Percentiles rank a stretch among this genome's conserved stretches.
phyloP scores from a whole-genome alignment of 139 green algal genomes.

The Picochlorum sp. region DNA sequence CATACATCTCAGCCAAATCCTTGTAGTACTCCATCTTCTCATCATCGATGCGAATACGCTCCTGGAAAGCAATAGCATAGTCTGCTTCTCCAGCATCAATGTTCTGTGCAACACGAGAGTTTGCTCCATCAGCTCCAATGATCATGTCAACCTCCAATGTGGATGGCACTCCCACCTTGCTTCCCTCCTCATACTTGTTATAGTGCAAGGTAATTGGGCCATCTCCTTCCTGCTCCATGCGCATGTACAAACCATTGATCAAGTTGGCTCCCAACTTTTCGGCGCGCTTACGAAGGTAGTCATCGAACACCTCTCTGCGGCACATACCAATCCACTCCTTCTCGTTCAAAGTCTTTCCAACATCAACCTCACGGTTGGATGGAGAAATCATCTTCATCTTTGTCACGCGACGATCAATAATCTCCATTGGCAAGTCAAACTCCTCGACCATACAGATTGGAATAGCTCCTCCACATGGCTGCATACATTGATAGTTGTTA shows the following conservation, averaged over 20 bases:
- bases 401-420: constrained; percentile 90
- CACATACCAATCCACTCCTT: constrained; percentile 99
- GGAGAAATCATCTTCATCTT: constrained; percentile 99
- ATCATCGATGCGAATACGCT: constrained; percentile 92
- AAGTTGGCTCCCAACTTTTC: constrained; percentile 74
- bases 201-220: constrained; percentile 86
- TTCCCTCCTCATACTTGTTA: constrained; percentile 80
- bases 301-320: constrained; percentile 90
- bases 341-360: constrained; percentile 94
- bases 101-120: constrained; percentile 94
- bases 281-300: constrained; percentile 91
- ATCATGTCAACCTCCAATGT: constrained; percentile 91
- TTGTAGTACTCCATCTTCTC: constrained; percentile 99
- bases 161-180: constrained; percentile 75
- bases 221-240: constrained; percentile 63
- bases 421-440: constrained; percentile 92
- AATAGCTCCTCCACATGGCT: constrained; percentile 93
- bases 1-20: constrained; percentile 99
- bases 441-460: constrained; percentile 99
- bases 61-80: constrained; percentile 98
- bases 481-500: constrained; percentile 2
- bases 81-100: constrained; percentile 98
- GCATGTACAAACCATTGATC: constrained; percentile 94
- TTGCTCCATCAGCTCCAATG: constrained; percentile 96
- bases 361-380: constrained; percentile 96